Base-by-base conservation (phyloP, 345 rosid genomes). In the Eucalyptus lansdowneana region DNA sequence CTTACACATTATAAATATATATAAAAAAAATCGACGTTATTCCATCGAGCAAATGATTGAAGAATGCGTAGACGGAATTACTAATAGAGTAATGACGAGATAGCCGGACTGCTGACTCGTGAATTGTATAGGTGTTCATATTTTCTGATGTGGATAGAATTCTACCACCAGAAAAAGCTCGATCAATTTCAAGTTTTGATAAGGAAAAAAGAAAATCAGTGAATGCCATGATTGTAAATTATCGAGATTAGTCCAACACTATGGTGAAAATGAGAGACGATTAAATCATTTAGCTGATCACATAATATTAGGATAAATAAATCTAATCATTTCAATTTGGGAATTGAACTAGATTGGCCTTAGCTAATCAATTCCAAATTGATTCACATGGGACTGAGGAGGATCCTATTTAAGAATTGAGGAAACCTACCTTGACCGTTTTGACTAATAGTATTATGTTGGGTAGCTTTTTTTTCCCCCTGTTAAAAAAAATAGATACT, bases 261-360 rank as follows among this genome's bases (percentile, higher is more conserved):
- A 50, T 50, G 50, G 15, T 47, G 14, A 47, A 47, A 47, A 47
- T 47, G 50, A 47, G 50, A 47, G 50, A 31, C 0, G 6, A 31
- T 31, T 22, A 31, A 67, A 31, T 3, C 7, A 67, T 67, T 31
- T 16, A 17, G 24, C 13, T 9, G 80, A 34, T 9, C 80, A 16
- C 24, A 4, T 72, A 37, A 37, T 3, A 37, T 37, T 37, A 72
- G 81, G 81, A 7, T 65, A 29, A 62, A 29, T 15, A n/a, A 7
- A 65, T 15, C 5, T 29, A 8, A 15, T 29, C 9, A 6, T 0
- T 29, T 65, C 37, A 4, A 65, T 31, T 14, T 0, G 19, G 9
- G 21, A 65, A 14, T 1, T 4, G 19, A 4, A 29, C 3, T 14
- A 10, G 7, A 14, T 3, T 29, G 1, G 9, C 69, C 34, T 6